These are phyloP conservation scores for Vigna mungo DNA, from an alignment of 306 rosid genomes.

Conservation along the genomic window DNA sequence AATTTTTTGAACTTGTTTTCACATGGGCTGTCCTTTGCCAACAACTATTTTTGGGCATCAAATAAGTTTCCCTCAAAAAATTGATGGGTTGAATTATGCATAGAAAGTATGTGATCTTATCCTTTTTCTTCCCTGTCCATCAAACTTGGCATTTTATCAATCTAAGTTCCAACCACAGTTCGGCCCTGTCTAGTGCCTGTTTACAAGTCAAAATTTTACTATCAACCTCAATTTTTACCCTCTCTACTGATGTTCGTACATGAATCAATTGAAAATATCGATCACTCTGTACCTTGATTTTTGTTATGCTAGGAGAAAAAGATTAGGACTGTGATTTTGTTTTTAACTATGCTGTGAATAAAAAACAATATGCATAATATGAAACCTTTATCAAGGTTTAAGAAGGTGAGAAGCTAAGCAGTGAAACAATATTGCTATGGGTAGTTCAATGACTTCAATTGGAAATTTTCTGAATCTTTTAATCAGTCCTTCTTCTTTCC, in stretches of 20 bases:
- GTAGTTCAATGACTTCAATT: conserved; percentile 28
- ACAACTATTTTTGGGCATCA: neutral
- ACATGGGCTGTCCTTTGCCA: conserved; percentile 9
- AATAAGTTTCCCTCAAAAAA: conserved; percentile 11
- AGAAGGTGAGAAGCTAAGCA: conserved; percentile 19
- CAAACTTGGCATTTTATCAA: conserved; percentile 1
- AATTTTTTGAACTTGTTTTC: conserved; percentile 15
- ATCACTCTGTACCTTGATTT: neutral
- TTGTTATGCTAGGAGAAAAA: conserved; percentile 30
- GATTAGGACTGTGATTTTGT: neutral
- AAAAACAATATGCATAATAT: conserved; percentile 9
- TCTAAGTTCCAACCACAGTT: conserved; percentile 9
- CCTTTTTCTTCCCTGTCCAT: conserved; percentile 15
- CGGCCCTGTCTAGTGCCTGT: conserved; percentile 24
- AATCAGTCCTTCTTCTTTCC: conserved; percentile 2
- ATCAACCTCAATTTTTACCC: conserved; percentile 8
- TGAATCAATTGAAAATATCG: neutral
- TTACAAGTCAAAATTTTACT: conserved; percentile 26
- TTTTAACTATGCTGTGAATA: conserved; percentile 4
- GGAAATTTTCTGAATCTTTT: conserved; percentile 31
- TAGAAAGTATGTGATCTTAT: neutral
- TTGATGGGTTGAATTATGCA: conserved; percentile 12
- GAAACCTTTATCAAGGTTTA: conserved; percentile 18
- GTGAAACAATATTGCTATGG: conserved; percentile 23
- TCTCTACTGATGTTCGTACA: neutral